Percentiles rank a stretch among this genome's conserved stretches.
Conservation (phyloP, 768 basidiomycete genomes). For the Royoungia palumana region DNA sequence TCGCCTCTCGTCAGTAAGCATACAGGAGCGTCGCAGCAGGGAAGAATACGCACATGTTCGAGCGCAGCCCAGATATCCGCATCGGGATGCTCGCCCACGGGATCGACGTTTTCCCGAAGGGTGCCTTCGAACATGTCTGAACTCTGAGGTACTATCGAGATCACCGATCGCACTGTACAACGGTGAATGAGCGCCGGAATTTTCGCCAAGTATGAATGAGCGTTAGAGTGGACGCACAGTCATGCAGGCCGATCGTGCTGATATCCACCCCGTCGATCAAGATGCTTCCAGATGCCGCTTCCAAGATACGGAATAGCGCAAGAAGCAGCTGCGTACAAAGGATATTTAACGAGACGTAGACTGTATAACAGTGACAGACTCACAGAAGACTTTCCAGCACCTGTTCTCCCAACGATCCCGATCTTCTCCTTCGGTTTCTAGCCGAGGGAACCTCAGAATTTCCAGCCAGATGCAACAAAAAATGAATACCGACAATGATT, state of each 20-base stretch:
- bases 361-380: conserved; percentile 9
- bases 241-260: conserved; percentile 69
- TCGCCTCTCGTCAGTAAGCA: background rate
- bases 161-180: conserved; percentile 58
- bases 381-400: conserved; percentile 75
- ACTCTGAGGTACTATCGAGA: conserved; percentile 85
- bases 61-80: conserved; percentile 86
- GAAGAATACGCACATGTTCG: conserved; percentile 45
- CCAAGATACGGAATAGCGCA: conserved; percentile 75
- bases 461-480: background rate
- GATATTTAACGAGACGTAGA: background rate
- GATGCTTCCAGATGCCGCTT: conserved; percentile 65
- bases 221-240: conserved; percentile 27
- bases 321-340: conserved; percentile 47
- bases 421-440: conserved; percentile 79
- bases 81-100: conserved; percentile 70
- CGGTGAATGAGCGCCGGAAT: background rate
- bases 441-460: conserved; percentile 6
- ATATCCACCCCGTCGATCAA: conserved; percentile 75
- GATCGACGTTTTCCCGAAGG: conserved; percentile 86
- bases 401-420: conserved; percentile 86
- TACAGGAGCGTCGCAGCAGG: background rate
- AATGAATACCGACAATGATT: conserved; percentile 47
- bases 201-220: no score
- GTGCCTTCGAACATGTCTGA: conserved; percentile 71